Evolutionary conservation across 768 basidiomycete genomes (phyloP).

Genomic region (Pholiota microspora): DNA sequence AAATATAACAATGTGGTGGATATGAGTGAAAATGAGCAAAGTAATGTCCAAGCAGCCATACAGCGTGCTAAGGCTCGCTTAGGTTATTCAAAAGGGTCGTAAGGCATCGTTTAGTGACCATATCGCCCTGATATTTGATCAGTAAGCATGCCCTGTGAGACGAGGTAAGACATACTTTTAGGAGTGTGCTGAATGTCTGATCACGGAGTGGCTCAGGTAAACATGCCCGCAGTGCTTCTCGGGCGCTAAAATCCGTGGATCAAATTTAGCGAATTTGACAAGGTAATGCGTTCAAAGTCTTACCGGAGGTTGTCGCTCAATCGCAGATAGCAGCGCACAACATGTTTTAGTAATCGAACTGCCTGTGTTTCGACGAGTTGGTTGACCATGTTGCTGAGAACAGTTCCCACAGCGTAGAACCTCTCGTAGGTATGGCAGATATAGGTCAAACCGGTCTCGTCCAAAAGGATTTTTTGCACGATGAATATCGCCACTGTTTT

Average conservation of each 20-base stretch:
- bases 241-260: constrained; percentile 55
- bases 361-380: constrained; percentile 98
- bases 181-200: constrained; percentile 84
- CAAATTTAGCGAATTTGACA: constrained; percentile 2
- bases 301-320: constrained; percentile 95
- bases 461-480: constrained; percentile 95
- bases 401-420: constrained; percentile 98
- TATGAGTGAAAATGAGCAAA: constrained; percentile 27
- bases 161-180: constrained; percentile 63
- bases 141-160: constrained; percentile 14
- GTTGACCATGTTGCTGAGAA: constrained; percentile 98
- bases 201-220: constrained; percentile 94
- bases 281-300: constrained; percentile 22
- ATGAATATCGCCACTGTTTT: constrained; percentile 99
- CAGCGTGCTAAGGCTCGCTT: constrained; percentile 54
- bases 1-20: constrained; percentile 29
- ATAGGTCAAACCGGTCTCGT: constrained; percentile 96
- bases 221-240: constrained; percentile 94
- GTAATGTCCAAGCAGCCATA: constrained; percentile 21
- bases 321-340: constrained; percentile 94
- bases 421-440: constrained; percentile 99
- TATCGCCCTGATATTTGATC: constrained; percentile 70
- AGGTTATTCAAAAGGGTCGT: constrained; percentile 89
- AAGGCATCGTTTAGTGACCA: constrained; percentile 95
- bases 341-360: constrained; percentile 93